These are phyloP conservation scores for Hyaloscypha variabilis DNA, from an alignment of 495 filamentous ascomycete genomes.

Conservation along the genomic window DNA sequence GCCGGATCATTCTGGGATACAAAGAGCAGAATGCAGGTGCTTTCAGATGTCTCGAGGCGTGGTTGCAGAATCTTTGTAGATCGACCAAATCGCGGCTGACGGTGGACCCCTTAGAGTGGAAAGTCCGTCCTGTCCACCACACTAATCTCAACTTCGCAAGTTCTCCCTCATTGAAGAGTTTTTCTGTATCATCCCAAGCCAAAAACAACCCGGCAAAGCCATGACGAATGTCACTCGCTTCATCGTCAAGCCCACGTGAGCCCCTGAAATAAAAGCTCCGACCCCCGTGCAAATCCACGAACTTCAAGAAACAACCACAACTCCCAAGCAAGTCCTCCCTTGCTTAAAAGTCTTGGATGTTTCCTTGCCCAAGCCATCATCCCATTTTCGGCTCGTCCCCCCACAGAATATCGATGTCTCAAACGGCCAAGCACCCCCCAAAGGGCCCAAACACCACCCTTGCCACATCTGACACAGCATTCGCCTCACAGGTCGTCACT, in stretches of 20 bases:
- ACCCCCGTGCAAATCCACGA: too few species aligned
- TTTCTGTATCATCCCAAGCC: neutral
- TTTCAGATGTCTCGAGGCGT: neutral
- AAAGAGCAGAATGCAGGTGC: neutral
- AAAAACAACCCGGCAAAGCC: neutral
- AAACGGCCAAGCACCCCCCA: neutral
- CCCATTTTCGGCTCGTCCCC: neutral
- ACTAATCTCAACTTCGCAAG: too few species aligned
- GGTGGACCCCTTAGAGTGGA: neutral
- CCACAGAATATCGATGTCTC: neutral
- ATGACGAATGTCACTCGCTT: neutral
- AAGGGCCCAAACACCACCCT: neutral
- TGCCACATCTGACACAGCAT: neutral
- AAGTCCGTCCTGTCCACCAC: neutral
- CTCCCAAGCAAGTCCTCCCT: neutral
- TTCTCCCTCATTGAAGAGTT: too few species aligned
- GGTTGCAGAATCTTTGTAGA: neutral
- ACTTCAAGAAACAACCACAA: neutral
- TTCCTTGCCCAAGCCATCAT: neutral
- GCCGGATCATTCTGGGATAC: neutral
- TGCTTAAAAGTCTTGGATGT: neutral
- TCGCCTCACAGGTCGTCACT: neutral
- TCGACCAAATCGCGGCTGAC: too few species aligned
- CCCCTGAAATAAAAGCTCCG: neutral
- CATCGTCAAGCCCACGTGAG: neutral